Base-by-base conservation (phyloP, 495 filamentous ascomycete species). In the Talaromyces nanjingensis region DNA sequence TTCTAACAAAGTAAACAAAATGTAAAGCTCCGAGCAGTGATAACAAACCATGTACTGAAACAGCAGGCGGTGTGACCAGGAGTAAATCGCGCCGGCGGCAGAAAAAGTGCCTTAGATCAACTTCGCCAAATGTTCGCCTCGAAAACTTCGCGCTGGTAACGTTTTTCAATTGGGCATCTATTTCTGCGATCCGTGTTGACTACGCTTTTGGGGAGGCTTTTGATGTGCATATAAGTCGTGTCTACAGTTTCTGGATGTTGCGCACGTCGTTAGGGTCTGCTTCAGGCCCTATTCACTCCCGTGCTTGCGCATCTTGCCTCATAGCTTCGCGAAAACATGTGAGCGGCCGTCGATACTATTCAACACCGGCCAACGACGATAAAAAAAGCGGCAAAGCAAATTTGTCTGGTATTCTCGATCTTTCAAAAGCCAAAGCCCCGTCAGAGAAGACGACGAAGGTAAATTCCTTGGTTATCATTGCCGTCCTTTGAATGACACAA, bases 241-340 rank as follows among this genome's bases (percentile, higher is more conserved):
- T 9, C 16, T 22, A 33, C 58, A 18, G 47, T 64, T 65, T 61
- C 70, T 68, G 73, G 54, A 80, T 80, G 78, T 73, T 78, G 68
- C 77, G 77, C 65, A 65, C 68, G 58, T 76, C 73, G 37, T 60
- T 74, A 59, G 71, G 77, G 74, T 77, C 76, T 73, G 70, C 69
- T 61, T 67, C 74, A 75, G 76, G 72, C 73, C 76, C 74, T 66
- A 31, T 71, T 27, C 70, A 73, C 62, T 70, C 70, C 55, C 66
- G 78, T 74, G 71, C 76, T 63, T 78, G 71, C 67, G 59, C 71
- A 62, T 75, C 73, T 59, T 80, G 73, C 68, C 53, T 56, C 3
- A 25, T 16, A 56, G 53, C 76, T 70, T 65, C 71, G 20, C 69
- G 65, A 60, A 65, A 71, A 64, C 65, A 65, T 54, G 67, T 60